Conservation (phyloP, 768 basidiomycete species). For the Saitozyma sp. region DNA sequence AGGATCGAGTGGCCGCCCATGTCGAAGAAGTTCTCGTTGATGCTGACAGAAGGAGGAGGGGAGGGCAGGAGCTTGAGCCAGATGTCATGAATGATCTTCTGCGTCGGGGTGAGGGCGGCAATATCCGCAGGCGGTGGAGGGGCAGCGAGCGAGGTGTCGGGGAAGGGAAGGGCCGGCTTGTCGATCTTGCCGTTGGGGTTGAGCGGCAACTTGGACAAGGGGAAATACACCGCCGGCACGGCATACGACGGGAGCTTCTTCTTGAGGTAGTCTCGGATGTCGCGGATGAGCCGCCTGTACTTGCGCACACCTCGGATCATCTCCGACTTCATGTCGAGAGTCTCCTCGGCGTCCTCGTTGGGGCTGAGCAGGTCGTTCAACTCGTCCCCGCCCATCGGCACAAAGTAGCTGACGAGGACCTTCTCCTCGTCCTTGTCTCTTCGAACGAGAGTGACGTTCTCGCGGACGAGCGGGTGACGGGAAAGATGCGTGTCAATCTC, state of each 20-base stretch:
- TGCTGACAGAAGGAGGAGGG: constrained; percentile 71
- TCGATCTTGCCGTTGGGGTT: constrained; percentile 99
- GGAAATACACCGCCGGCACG: constrained; percentile 92
- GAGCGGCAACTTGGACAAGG: constrained; percentile 89
- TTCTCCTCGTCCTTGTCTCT: constrained; percentile 99
- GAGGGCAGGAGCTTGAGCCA: constrained; percentile 81
- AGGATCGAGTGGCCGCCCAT: constrained; percentile 97
- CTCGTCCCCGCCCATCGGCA: constrained; percentile 69
- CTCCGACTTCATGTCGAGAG: constrained; percentile 62
- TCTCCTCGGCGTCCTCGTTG: constrained; percentile 43
- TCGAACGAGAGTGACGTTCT: constrained; percentile 94
- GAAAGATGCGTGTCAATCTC: constrained; percentile 96
- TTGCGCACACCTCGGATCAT: constrained; percentile 74
- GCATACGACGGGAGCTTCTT: constrained; percentile 95
- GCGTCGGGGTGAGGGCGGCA: constrained; percentile 64
- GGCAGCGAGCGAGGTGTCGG: constrained; percentile 76
- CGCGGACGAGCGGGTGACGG: constrained; percentile 88
- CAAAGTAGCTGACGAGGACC: constrained; percentile 95
- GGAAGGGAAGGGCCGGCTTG: constrained; percentile 97
- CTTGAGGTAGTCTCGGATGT: constrained; percentile 92
- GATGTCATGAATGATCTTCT: constrained; percentile 76
- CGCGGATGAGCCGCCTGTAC: constrained; percentile 85
- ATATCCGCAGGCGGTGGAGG: constrained; percentile 55
- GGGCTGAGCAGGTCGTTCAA: constrained; percentile 65
- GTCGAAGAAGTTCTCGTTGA: constrained; percentile 96